Evolutionary conservation across 495 filamentous ascomycete species (phyloP), one percentile per base, ranked within the genome.

Genomic region (Aspergillus baeticus): DNA sequence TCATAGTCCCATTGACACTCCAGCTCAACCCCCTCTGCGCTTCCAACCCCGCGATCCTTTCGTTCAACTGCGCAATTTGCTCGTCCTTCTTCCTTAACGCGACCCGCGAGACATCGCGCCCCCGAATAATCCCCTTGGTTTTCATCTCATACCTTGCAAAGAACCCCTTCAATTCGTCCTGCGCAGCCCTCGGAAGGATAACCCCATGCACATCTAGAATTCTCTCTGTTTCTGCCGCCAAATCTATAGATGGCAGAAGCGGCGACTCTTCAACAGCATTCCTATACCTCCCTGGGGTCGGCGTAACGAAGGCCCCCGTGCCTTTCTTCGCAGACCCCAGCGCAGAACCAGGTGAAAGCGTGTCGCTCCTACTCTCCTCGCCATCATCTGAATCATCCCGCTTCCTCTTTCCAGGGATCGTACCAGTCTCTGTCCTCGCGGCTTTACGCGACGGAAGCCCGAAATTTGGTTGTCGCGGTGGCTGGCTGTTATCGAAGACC

Each of bases 21-120:
- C 68, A 76, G 66, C 83, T 77, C 47, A 80, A 54, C 47, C 68
- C 63, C 48, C 53, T 55, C 54, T 72, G 71, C 4, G 66, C 56
- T 42, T 69, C 62, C 23, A 77, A 47, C 37, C 57, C 57, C 21
- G 57, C 63, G 57, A 71, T 68, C 60, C 63, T 80, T 71, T 52
- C 76, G 54, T 74, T 85, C 74, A 49, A 65, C 73, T 66, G 85
- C 79, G 38, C 84, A 63, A 86, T 83, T 54, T 81, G 77, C 2
- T 72, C 72, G 41, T 91, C 84, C 41, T 86, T 85, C 21, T 75
- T 77, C 63, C 82, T 84, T n/a, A 88, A 57, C 6, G 80, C 78
- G 1, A 77, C 69, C 22, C 90, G 68, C 1, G 81, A 73, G 18
- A 86, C 79, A 52, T 92, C 88, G 5, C 88, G 68, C 0, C 84